Percentiles rank a stretch among this genome's conserved stretches.
These are phyloP conservation scores for Larix sibirica DNA, from an alignment of 83 land plant genomes.

Conservation along the genomic window DNA sequence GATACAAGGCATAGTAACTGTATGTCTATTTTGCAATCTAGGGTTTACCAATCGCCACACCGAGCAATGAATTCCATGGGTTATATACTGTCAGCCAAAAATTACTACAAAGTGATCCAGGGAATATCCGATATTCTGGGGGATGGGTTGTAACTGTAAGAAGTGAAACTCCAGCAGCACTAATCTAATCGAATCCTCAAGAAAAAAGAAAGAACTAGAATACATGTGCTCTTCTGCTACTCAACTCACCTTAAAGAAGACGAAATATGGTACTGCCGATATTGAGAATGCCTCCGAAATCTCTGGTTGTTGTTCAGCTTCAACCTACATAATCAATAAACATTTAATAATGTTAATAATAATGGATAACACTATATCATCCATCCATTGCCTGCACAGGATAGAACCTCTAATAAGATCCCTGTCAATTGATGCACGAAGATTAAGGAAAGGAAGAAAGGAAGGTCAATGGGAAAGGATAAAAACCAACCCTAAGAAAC, in stretches of 20 bases:
- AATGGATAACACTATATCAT: background rate
- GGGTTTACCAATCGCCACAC: background rate
- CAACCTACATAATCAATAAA: constrained; percentile 59
- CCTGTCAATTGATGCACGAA: background rate
- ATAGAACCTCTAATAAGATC: background rate
- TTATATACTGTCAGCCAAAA: background rate
- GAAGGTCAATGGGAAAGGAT: background rate
- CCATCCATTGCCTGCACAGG: background rate
- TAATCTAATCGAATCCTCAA: too few species aligned
- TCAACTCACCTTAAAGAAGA: constrained; percentile 69
- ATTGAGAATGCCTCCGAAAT: constrained; percentile 80
- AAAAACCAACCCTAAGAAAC: constrained; percentile 64
- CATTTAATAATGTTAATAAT: background rate
- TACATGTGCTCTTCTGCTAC: too few species aligned
- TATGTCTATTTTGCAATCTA: too few species aligned
- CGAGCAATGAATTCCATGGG: background rate
- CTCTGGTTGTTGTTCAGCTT: constrained; percentile 94
- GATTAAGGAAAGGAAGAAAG: background rate
- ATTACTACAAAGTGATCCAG: background rate
- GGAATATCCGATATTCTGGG: background rate
- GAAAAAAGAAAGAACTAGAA: too few species aligned
- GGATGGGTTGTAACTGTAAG: too few species aligned
- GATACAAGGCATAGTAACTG: background rate
- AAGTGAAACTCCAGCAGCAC: too few species aligned
- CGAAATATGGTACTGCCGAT: constrained; percentile 86